Conservation (phyloP, 2,329 filamentous ascomycete genomes). For the Pseudogymnoascus sp. region DNA sequence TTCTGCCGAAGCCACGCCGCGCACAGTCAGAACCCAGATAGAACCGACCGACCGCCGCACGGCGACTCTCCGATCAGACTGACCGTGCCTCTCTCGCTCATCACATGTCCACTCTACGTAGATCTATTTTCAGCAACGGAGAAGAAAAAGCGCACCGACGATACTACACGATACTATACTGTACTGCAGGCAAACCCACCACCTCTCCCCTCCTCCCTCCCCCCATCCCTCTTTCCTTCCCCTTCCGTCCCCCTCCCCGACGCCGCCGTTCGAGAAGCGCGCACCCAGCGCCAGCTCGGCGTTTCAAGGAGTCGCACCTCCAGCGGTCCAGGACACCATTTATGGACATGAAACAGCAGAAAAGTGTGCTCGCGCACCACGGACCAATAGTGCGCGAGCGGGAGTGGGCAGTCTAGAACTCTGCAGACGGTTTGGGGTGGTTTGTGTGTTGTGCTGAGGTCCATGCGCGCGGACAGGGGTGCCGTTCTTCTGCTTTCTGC, state of each 20-base stretch:
- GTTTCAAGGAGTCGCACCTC: background rate
- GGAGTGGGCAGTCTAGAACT: background rate
- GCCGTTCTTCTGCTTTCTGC: background rate
- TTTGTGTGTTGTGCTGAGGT: background rate
- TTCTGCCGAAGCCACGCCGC: conserved; percentile 1
- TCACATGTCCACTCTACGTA: background rate
- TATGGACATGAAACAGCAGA: background rate
- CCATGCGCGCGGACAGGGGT: background rate
- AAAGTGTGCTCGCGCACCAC: background rate
- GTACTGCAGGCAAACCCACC: background rate
- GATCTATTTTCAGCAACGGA: conserved; percentile 1
- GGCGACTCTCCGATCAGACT: too few species aligned
- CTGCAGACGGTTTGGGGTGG: too few species aligned
- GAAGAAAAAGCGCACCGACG: background rate
- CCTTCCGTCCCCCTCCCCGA: background rate
- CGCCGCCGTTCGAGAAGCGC: background rate
- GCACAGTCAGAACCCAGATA: background rate
- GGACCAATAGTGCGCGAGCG: background rate
- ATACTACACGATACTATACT: background rate
- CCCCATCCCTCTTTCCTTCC: background rate
- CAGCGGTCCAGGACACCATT: background rate
- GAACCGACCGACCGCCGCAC: too few species aligned
- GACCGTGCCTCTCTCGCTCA: background rate
- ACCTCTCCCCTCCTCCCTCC: too few species aligned
- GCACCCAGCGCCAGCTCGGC: background rate